Evolutionary conservation across 2,329 filamentous ascomycete genomes (phyloP).

Genomic region (Furcasterigmium furcatum): DNA sequence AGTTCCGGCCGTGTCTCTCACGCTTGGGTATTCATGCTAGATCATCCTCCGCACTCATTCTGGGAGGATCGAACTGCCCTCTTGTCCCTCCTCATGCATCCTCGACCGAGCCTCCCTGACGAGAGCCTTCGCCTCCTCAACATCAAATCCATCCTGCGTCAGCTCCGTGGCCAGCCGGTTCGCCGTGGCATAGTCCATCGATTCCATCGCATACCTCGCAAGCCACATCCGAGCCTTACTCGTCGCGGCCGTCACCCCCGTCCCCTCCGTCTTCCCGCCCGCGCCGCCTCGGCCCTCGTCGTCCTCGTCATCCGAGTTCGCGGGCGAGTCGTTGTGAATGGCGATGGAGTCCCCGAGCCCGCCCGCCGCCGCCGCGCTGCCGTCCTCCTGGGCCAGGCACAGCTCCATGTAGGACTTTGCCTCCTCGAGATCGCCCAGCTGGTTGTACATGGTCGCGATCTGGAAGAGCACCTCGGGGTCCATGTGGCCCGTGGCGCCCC

Average conservation of each 20-base stretch:
- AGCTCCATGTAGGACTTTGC: constrained; percentile 95
- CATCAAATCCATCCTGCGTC: constrained; percentile 92
- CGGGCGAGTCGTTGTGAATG: constrained; percentile 53
- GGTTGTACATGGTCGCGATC: constrained; percentile 86
- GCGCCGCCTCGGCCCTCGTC: constrained; percentile 22
- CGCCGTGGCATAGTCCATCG: constrained; percentile 71
- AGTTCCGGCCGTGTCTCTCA: too few species aligned
- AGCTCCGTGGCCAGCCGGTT: constrained; percentile 84
- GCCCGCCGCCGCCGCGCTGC: constrained; percentile 44
- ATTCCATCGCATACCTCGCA: constrained; percentile 74
- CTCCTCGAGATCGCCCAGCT: constrained; percentile 72
- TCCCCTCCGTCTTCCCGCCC: constrained; percentile 46
- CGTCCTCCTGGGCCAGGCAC: constrained; percentile 88
- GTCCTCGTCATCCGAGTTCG: constrained; percentile 26
- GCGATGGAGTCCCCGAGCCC: constrained; percentile 46
- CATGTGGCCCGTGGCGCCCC: constrained; percentile 56
- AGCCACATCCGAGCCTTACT: constrained; percentile 94
- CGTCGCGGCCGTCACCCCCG: constrained; percentile 86
- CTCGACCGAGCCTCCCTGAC: constrained; percentile 81
- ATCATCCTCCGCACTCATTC: neutral
- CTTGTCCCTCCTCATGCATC: constrained; percentile 50
- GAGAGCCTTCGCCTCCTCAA: constrained; percentile 93
- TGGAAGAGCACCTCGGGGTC: constrained; percentile 90
- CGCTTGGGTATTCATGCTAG: too few species aligned
- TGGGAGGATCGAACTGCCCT: neutral